Base-by-base conservation (phyloP, 495 filamentous ascomycete species). In the Talaromyces nanjingensis region DNA sequence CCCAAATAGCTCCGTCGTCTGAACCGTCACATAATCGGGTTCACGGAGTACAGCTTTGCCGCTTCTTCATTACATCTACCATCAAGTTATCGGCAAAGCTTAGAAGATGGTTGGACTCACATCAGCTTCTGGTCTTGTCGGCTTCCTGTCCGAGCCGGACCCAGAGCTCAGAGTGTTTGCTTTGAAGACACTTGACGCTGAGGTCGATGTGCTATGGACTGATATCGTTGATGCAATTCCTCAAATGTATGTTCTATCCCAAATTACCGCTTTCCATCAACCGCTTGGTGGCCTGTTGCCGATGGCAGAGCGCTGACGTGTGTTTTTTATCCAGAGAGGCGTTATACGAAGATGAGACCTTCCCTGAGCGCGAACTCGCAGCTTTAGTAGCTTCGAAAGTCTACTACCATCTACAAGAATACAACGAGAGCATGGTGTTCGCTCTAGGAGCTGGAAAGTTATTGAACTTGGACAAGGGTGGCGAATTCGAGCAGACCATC, bases 361-460 rank as follows among this genome's bases (percentile, higher is more conserved):
- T 99, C 70, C 89, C 94, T 16, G 89, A 99, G 72, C 90, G 94
- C 68, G 90, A 93, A 72, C 87, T 98, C 52, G 96, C 96, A 62
- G 93, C 96, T 62, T 82, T 99, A 31, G 92, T 99, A 57, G 89
- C 93, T 59, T 89, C 96, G 64, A 98, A 98, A 81, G 91, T 98
- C 66, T 99, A 98, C 77, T 99, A 97, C 73, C 93, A 99, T 72
- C 86, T 99, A 55, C 91, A 96, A 77, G 96, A 96, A 76, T 98
- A 98, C 78, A 92, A 97, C 72, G 94, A 98, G 83, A 96, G 93
- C 75, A 98, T 99, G 96, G 89, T 90, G 24, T 97, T 99, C 77
- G 96, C 96, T 59, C 84, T 99, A 12, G 93, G 91, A 34, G 93
- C 96, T 20, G 96, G 96, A 42, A 93, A 97, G 68, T 84, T 97